phyloP scores from a whole-genome alignment of 108 stramenopile genomes.

The Nitzschia sp. region DNA sequence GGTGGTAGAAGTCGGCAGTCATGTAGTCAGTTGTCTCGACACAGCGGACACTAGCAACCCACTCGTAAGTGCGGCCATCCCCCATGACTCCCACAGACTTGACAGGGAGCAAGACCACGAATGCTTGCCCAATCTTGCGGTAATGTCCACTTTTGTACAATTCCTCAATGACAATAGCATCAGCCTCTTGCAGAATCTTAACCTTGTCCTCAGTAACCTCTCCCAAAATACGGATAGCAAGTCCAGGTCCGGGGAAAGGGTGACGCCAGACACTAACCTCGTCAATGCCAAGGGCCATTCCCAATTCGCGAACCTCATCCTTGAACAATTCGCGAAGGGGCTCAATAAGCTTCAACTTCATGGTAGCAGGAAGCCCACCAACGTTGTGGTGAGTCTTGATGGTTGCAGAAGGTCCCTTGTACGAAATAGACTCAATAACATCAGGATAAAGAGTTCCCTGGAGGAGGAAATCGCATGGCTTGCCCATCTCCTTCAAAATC shows the following conservation, averaged over 20 bases:
- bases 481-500: conserved; percentile 72
- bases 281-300: conserved; percentile 93
- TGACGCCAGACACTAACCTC: conserved; percentile 94
- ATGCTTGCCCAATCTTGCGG: conserved; percentile 95
- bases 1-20: conserved; percentile 98
- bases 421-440: conserved; percentile 97
- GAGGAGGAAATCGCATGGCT: conserved; percentile 74
- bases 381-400: conserved; percentile 99
- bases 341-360: conserved; percentile 97
- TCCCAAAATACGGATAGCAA: conserved; percentile 95
- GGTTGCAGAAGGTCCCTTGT: conserved; percentile 98
- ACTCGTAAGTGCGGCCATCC: conserved; percentile 93
- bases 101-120: conserved; percentile 93
- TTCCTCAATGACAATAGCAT: conserved; percentile 95
- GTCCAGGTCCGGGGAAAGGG: conserved; percentile 99
- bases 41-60: conserved; percentile 88
- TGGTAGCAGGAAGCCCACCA: conserved; percentile 90
- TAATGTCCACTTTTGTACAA: conserved; percentile 87
- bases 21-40: conserved; percentile 98
- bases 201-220: conserved; percentile 88
- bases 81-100: conserved; percentile 99
- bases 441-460: conserved; percentile 99
- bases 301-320: conserved; percentile 93
- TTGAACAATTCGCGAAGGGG: conserved; percentile 98
- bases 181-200: conserved; percentile 91